These are phyloP conservation scores for Trichoderma sp. DNA, from an alignment of 2,329 filamentous ascomycete species.

Conservation along the genomic window DNA sequence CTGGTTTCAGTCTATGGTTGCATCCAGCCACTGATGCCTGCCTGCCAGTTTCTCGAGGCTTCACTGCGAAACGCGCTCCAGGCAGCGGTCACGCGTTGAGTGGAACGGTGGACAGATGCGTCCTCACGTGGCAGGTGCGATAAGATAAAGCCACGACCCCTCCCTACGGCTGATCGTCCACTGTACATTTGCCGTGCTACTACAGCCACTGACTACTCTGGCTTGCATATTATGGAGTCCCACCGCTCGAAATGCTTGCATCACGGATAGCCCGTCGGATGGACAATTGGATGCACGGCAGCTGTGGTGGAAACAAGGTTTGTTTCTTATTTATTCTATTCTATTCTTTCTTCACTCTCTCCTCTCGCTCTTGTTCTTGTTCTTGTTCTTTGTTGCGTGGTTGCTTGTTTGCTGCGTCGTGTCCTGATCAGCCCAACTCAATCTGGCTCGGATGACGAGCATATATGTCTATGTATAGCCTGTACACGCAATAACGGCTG, in stretches of 20 bases:
- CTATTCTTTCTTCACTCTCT: no score
- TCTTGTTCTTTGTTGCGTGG: not conserved
- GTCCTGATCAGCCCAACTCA: not conserved
- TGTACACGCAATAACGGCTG: not conserved
- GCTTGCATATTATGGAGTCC: not conserved
- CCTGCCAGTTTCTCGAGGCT: not conserved
- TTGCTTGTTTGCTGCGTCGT: not conserved
- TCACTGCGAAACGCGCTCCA: slow-evolving; percentile 19
- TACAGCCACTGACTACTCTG: slow-evolving; percentile 8
- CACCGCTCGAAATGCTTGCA: slow-evolving; percentile 7
- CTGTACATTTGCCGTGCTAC: not conserved
- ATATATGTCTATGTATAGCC: not conserved
- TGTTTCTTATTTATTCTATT: no score
- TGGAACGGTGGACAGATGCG: slow-evolving; percentile 27
- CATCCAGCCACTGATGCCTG: not conserved
- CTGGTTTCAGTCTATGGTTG: not conserved
- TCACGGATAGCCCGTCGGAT: not conserved
- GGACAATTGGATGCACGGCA: not conserved
- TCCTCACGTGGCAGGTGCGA: slow-evolving; percentile 31
- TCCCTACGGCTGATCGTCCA: not conserved
- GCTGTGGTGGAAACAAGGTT: not conserved
- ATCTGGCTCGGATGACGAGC: not conserved
- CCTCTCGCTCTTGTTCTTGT: not conserved
- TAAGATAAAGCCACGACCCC: slow-evolving; percentile 6
- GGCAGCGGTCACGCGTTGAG: slow-evolving; percentile 28